Percentiles rank a stretch among this genome's conserved stretches.
Conservation (phyloP, 805 yeast species). For the Ogataea ganodermae region DNA sequence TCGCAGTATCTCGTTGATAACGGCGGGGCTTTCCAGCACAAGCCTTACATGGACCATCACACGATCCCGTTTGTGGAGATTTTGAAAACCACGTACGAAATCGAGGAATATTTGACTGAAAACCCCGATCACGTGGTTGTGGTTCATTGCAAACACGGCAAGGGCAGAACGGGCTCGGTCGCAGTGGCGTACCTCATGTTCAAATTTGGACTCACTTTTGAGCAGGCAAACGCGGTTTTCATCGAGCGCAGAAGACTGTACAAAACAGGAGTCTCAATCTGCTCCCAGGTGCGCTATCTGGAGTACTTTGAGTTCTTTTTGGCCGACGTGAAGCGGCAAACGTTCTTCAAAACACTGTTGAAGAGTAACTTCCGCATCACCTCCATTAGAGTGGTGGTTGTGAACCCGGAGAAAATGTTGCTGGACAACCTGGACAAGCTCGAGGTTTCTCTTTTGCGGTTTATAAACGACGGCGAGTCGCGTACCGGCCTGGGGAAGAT, state of each 20-base stretch:
- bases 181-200: constrained; percentile 71
- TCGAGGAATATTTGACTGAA: constrained; percentile 44
- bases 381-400: constrained; percentile 10
- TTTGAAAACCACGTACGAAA: constrained; percentile 43
- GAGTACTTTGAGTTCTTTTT: constrained; percentile 45
- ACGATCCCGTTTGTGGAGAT: constrained; percentile 67
- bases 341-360: constrained; percentile 7
- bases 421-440: constrained; percentile 8
- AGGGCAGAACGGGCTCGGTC: constrained; percentile 85
- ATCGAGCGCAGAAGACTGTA: constrained; percentile 53
- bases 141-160: constrained; percentile 88
- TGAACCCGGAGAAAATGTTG: constrained; percentile 11
- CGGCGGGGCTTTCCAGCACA: constrained; percentile 37
- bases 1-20: constrained; percentile 38
- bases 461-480: constrained; percentile 1
- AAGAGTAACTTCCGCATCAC: constrained; percentile 6
- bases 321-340: constrained; percentile 9
- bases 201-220: constrained; percentile 36
- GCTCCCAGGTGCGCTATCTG: constrained; percentile 68
- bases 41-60: constrained; percentile 76
- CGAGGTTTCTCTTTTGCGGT: constrained; percentile 4
- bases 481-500: constrained; percentile 3
- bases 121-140: constrained; percentile 49
- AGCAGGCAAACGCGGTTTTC: constrained; percentile 54
- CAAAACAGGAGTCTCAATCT: constrained; percentile 70